These are phyloP conservation scores for Catenaria anguillulae DNA, from an alignment of 371 early-diverging fungal species.

Conservation along the genomic window DNA sequence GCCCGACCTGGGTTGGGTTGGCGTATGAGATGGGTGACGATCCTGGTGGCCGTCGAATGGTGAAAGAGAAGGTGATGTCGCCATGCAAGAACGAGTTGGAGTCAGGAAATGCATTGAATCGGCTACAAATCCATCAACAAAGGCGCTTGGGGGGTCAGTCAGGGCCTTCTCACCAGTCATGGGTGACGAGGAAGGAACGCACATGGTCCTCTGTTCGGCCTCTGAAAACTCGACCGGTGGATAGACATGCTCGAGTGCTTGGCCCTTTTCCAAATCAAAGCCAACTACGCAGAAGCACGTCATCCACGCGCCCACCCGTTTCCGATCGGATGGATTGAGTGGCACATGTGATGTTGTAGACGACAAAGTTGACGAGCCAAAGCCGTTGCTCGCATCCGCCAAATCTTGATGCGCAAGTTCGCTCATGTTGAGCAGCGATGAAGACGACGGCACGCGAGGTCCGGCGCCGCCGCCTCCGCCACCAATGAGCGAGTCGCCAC, in stretches of 20 bases:
- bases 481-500: no score
- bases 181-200: background rate
- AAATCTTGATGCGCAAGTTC: no score
- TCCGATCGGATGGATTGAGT: background rate
- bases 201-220: background rate
- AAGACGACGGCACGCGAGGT: no score
- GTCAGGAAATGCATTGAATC: background rate
- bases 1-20: background rate
- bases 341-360: no score
- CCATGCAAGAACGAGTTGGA: slow-evolving; percentile 1
- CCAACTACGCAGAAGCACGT: background rate
- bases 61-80: background rate
- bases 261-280: background rate
- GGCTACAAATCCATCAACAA: background rate
- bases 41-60: background rate
- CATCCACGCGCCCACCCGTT: background rate
- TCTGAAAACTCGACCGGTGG: background rate
- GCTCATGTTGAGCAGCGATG: no score
- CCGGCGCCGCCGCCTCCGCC: no score
- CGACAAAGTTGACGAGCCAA: no score
- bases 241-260: background rate
- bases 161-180: no score
- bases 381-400: no score
- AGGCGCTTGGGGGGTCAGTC: no score
- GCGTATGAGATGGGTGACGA: background rate